Conservation (phyloP, 2,329 filamentous ascomycete genomes). For the Drechslera avenae region DNA sequence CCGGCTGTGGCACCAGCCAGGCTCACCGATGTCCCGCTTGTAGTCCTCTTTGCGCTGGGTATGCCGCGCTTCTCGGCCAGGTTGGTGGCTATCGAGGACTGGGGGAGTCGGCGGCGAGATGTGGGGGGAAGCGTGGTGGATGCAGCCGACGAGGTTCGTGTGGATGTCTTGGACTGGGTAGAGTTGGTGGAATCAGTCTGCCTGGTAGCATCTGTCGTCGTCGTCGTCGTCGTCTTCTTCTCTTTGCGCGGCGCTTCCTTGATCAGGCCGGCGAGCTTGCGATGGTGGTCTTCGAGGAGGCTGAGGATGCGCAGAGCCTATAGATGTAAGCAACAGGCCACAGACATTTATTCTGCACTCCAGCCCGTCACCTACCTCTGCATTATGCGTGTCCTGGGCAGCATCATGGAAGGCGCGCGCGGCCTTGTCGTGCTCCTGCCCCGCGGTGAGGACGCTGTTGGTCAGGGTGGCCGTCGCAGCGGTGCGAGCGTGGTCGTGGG, state of each 20-base stretch:
- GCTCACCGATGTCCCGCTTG: conserved; percentile 73
- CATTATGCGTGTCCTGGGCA: conserved; percentile 70
- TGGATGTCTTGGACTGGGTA: conserved; percentile 23
- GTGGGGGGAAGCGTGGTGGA: conserved; percentile 40
- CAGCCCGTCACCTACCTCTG: conserved; percentile 51
- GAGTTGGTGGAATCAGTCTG: conserved; percentile 16
- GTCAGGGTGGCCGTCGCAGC: conserved; percentile 74
- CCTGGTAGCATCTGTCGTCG: conserved; percentile 9
- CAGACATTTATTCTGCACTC: no score
- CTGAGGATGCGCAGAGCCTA: conserved; percentile 82
- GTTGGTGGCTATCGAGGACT: conserved; percentile 87
- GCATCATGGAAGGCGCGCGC: conserved; percentile 88
- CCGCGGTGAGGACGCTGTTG: conserved; percentile 77
- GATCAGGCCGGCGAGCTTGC: conserved; percentile 79
- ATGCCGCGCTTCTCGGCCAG: conserved; percentile 86
- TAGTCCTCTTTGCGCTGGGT: conserved; percentile 60
- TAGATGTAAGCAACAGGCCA: neutral
- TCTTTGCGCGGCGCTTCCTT: conserved; percentile 62
- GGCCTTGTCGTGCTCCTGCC: conserved; percentile 85
- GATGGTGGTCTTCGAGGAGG: conserved; percentile 87
- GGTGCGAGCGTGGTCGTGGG: conserved; percentile 86
- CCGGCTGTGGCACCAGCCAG: conserved; percentile 73
- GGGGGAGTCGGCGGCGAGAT: conserved; percentile 57
- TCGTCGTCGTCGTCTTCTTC: conserved; percentile 30
- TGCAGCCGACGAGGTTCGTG: conserved; percentile 43